A percentile compares a stretch with the other conserved stretches of the same genome.
Conservation (phyloP, 2,329 filamentous ascomycete species). For the Sporothrix variecibatus region DNA sequence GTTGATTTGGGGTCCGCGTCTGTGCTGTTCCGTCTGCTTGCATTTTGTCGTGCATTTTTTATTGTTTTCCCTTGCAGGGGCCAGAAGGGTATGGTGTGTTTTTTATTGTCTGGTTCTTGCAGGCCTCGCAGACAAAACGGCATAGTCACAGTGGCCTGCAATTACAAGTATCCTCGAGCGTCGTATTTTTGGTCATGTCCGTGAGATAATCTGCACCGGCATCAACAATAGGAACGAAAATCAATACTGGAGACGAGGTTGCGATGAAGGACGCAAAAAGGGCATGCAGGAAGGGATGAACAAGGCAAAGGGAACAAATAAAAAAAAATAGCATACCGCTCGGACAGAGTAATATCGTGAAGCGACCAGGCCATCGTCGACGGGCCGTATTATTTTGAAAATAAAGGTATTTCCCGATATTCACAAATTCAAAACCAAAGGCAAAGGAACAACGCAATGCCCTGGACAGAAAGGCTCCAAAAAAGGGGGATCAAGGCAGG, state of each 20-base stretch:
- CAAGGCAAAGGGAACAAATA: not conserved
- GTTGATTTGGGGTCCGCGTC: not conserved
- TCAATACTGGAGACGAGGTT: not conserved
- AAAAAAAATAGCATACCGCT: not conserved
- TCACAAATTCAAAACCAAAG: not conserved
- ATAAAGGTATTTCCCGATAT: not conserved
- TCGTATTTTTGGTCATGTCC: not conserved
- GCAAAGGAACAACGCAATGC: not conserved
- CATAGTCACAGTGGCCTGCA: not conserved
- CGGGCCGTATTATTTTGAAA: not conserved
- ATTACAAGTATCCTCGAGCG: not conserved
- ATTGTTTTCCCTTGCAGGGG: not conserved
- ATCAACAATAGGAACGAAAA: not conserved
- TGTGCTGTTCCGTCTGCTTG: not conserved
- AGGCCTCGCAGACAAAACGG: not conserved
- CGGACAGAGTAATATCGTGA: not conserved
- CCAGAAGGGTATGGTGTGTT: not conserved
- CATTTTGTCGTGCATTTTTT: not conserved
- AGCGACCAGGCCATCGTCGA: not conserved
- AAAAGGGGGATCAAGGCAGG: not conserved
- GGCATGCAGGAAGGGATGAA: not conserved
- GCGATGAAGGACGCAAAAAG: not conserved
- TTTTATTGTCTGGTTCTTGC: not conserved
- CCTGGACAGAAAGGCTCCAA: not conserved
- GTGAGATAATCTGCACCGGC: not conserved